Evolutionary conservation across 2,329 filamentous ascomycete species (phyloP), one percentile per base, ranked within the genome.

Genomic region (Sphaerulina vaccinii): DNA sequence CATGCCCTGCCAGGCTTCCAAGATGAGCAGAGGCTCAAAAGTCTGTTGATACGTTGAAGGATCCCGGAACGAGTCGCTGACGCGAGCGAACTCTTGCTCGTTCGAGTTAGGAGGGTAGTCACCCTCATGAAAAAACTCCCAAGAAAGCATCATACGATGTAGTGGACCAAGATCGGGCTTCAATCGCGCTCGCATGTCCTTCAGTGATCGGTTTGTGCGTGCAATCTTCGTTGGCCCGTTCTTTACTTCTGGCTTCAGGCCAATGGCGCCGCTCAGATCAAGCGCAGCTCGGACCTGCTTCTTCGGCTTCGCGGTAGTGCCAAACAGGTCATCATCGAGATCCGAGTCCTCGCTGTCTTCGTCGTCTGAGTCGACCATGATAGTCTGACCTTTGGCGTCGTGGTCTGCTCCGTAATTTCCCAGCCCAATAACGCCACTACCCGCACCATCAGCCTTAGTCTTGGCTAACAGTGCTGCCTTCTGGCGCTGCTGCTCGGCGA

Each of bases 1-100:
- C 68, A 99, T 93, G 3, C 88, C 88, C 66, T 95, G 88, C 93
- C 93, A 99, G 23, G 92, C 92, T 75, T 99, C 93, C 21, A 95
- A 86, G 23, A 93, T 84, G 27, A 99, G 79, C 18, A 99, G 77
- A 5, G 92, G 91, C 60, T 95, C 85, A 70, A 99, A 99, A 0
- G 90, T 96, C 53, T 83, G 79, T 68, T 95, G 88, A 68, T 99
- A 99, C 43, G 88, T 84, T 37, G 75, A 74, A 0, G 90, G 87
- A 60, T 90, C 85, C 22, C 76, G 70, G 71, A 96, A 99, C 0
- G 82, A 83, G 55, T 88, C 86, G 4, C 86, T 84, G 9, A 99
- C 92, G 48, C 83, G 77, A 40, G 79, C 83, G 65, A 92, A 95
- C 38, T 83, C 79, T 41, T 85, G 84, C 13, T 83, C 83, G 45